Percentiles rank a stretch among this genome's conserved stretches.
phyloP scores from a whole-genome alignment of 2,329 filamentous ascomycete species.

The Exserohilum rostratum region DNA sequence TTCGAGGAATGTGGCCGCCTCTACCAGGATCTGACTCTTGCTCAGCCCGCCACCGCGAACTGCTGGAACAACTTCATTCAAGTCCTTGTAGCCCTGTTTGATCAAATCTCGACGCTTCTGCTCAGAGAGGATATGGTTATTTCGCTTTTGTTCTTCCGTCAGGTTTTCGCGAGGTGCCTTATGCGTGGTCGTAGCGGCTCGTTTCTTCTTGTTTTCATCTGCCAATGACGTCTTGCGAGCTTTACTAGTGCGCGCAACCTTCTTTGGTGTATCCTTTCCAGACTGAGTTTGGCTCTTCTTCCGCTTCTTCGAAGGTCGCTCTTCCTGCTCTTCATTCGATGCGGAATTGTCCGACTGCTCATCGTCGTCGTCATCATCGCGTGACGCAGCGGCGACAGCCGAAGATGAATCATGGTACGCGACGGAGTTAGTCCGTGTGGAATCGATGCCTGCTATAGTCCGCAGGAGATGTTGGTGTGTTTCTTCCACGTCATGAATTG shows the following conservation, averaged over 20 bases:
- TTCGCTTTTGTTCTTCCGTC: constrained; percentile 78
- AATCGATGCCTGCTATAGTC: constrained; percentile 11
- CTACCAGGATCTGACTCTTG: constrained; percentile 78
- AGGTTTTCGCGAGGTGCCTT: constrained; percentile 61
- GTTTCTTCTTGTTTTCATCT: constrained; percentile 37
- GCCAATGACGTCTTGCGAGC: constrained; percentile 26
- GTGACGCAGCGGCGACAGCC: constrained; percentile 6
- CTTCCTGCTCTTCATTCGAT: constrained; percentile 31
- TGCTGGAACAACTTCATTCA: constrained; percentile 77
- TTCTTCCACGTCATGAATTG: constrained; percentile 33
- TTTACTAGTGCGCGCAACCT: constrained; percentile 29
- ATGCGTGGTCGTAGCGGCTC: constrained; percentile 29
- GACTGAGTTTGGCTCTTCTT: constrained; percentile 27
- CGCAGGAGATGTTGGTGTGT: constrained; percentile 23
- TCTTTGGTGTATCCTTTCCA: constrained; percentile 25
- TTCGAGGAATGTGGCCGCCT: constrained; percentile 80
- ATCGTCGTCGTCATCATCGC: constrained; percentile 25
- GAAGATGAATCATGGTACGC: constrained; percentile 8
- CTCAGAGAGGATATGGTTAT: constrained; percentile 86
- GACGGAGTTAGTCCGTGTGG: constrained; percentile 14
- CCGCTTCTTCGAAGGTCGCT: constrained; percentile 29
- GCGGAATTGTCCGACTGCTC: constrained; percentile 28
- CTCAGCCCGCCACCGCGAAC: constrained; percentile 77
- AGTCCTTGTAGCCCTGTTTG: constrained; percentile 79
- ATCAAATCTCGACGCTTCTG: constrained; percentile 85